Evolutionary conservation across 345 rosid species (phyloP).

Genomic region (Stellera chamaejasme): DNA sequence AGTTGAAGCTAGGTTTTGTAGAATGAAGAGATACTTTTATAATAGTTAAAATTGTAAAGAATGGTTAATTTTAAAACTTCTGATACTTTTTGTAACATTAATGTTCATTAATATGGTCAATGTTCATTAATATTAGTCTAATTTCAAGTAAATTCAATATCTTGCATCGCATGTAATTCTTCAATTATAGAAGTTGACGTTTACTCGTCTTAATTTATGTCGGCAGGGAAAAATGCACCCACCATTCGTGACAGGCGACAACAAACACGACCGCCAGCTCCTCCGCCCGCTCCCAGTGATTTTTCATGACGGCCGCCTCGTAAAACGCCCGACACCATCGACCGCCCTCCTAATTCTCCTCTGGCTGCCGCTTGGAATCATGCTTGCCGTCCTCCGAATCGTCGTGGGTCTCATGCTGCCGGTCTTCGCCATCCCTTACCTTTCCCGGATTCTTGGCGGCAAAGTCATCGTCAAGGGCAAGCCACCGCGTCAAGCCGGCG

Average conservation of each 20-base stretch:
- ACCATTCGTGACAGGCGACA: conserved; percentile 26
- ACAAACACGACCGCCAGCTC: conserved; percentile 16
- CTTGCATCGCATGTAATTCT: too few relatives aligned
- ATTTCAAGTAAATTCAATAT: too few relatives aligned
- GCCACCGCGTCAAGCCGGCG: conserved; percentile 43
- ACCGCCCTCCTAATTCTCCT: conserved; percentile 61
- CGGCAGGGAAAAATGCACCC: conserved; percentile 53
- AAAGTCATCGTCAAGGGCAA: conserved; percentile 64
- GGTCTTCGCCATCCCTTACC: conserved; percentile 47
- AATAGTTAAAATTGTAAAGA: too few relatives aligned
- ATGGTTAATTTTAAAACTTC: too few relatives aligned
- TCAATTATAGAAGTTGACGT: too few relatives aligned
- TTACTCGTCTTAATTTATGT: not conserved
- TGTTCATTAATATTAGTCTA: too few relatives aligned
- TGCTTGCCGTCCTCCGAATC: conserved; percentile 49
- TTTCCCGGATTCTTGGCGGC: conserved; percentile 47
- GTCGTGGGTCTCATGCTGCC: conserved; percentile 47
- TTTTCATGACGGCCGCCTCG: conserved; percentile 90
- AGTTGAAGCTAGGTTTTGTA: too few relatives aligned
- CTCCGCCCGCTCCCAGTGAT: conserved; percentile 68
- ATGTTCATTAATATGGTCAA: too few relatives aligned
- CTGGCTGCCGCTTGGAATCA: conserved; percentile 82
- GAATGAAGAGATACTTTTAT: too few relatives aligned
- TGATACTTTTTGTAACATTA: too few relatives aligned
- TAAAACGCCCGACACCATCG: conserved; percentile 66